phyloP scores from a whole-genome alignment of 192 early-diverging fungal genomes.

The Martensiomyces pterosporus region DNA sequence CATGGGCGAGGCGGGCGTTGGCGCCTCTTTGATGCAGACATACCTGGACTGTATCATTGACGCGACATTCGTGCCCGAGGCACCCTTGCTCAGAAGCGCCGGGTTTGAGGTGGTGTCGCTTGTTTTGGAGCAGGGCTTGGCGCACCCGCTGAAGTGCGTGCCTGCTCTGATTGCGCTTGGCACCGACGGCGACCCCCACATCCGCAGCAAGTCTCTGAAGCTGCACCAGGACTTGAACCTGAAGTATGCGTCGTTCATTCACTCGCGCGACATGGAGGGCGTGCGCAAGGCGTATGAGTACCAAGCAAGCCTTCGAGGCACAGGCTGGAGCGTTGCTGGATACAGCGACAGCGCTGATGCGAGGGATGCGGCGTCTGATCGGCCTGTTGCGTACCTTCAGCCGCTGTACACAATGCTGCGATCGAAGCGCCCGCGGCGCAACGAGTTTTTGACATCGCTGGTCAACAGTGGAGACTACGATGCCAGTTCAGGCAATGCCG shows the following conservation, averaged over 20 bases:
- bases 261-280: slow-evolving; percentile 74
- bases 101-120: slow-evolving; percentile 78
- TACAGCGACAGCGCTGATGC: slow-evolving; percentile 19
- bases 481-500: slow-evolving; percentile 1
- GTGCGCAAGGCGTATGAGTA: slow-evolving; percentile 72
- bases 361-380: slow-evolving; percentile 20
- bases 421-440: slow-evolving; percentile 62
- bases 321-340: slow-evolving; percentile 39
- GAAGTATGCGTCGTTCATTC: slow-evolving; percentile 88
- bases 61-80: slow-evolving; percentile 57
- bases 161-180: slow-evolving; percentile 84
- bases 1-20: slow-evolving; percentile 82
- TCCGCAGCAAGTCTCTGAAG: slow-evolving; percentile 67
- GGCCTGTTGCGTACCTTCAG: slow-evolving; percentile 56
- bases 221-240: slow-evolving; percentile 71
- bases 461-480: slow-evolving; percentile 71
- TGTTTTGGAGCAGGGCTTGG: slow-evolving; percentile 87
- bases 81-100: slow-evolving; percentile 56
- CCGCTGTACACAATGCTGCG: slow-evolving; percentile 67
- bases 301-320: slow-evolving; percentile 50
- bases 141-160: slow-evolving; percentile 88
- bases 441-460: slow-evolving; percentile 65
- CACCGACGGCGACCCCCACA: slow-evolving; percentile 56
- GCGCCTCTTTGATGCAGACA: slow-evolving; percentile 83
- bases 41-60: slow-evolving; percentile 73